Conservation (phyloP, 352 stramenopile species). For the Phytophthora sansomeana region DNA sequence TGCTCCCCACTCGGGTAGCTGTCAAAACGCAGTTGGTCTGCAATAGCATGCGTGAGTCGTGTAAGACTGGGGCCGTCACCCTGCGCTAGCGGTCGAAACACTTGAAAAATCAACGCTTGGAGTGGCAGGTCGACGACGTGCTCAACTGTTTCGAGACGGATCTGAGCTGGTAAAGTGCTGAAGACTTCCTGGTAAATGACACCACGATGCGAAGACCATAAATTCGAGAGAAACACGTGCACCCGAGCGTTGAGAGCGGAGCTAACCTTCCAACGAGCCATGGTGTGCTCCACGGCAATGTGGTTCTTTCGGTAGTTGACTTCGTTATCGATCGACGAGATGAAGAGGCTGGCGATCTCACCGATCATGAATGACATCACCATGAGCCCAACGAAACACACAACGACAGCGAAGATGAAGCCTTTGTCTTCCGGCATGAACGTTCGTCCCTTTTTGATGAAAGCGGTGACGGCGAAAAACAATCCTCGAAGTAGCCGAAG, state of each 20-base stretch:
- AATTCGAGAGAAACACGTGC: conserved; percentile 54
- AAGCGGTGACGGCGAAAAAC: conserved; percentile 66
- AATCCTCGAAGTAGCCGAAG: conserved; percentile 59
- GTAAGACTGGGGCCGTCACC: conserved; percentile 20
- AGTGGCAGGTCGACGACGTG: conserved; percentile 55
- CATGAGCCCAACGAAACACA: conserved; percentile 62
- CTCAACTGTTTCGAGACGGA: conserved; percentile 53
- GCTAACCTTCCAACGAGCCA: conserved; percentile 59
- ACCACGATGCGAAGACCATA: conserved; percentile 66
- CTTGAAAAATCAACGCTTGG: conserved; percentile 34
- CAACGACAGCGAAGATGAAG: conserved; percentile 57
- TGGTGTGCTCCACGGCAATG: conserved; percentile 58
- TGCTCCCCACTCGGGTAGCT: conserved; percentile 57
- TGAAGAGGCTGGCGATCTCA: conserved; percentile 72
- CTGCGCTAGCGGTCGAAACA: conserved; percentile 37
- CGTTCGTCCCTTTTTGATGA: conserved; percentile 65
- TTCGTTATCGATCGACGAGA: conserved; percentile 71
- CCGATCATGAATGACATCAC: conserved; percentile 79
- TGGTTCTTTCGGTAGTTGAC: conserved; percentile 74
- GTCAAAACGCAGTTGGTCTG: conserved; percentile 53
- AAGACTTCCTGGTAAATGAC: conserved; percentile 68
- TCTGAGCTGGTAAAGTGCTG: conserved; percentile 48
- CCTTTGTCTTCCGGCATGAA: conserved; percentile 42
- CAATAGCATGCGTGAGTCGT: conserved; percentile 13
- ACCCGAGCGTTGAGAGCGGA: conserved; percentile 48